Evolutionary conservation across 108 stramenopile genomes (phyloP), one percentile per base, ranked within the genome.

Genomic region (Stephanodiscus minutulus): DNA sequence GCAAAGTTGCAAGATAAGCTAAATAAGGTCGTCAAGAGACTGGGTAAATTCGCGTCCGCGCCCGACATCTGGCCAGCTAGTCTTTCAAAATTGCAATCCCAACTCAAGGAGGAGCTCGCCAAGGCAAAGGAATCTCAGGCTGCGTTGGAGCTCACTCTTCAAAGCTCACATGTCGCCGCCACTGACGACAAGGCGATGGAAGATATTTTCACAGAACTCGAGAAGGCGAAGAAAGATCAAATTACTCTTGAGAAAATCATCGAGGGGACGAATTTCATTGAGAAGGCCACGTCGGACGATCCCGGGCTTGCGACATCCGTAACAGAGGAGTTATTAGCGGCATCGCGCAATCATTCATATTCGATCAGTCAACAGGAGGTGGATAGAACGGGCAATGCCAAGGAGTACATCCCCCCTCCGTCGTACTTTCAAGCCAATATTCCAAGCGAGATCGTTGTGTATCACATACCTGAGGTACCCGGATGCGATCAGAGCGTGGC

Each of bases 371-470:
- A 81, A 50, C 79, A 73, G 54, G 79, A 81, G 47, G 63, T 81
- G 20, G 73, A 69, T 24, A 57, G 62, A 28, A 60, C 55, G 20
- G 79, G 79, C 3, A 35, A 49, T 43, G 59, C 46, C n/a, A 81
- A 81, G 47, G 79, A 81, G 64, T 81, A 81, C 28, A 81, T 81
- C 35, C 72, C 79, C n/a, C 79, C 79, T 13, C 66, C 66, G 50
- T 52, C 57, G 39, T 56, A 55, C 50, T 74, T 81, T 35, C 62
- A 46, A 18, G 27, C 44, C 12, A 68, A 64, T 37, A 66, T 81
- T 54, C 79, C 79, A 4, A 68, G 61, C 10, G 60, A 31, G 35
- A 68, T 81, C 2, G 48, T 50, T 12, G 68, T 80, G 8, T 50
- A 73, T 37, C 61, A 73, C 20, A 54, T 64, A 37, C 49, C 74